Percentiles rank a stretch among this genome's conserved stretches.
These are phyloP conservation scores for Pyrenochaeta sp. DNA, from an alignment of 2,329 filamentous ascomycete species.

Conservation along the genomic window DNA sequence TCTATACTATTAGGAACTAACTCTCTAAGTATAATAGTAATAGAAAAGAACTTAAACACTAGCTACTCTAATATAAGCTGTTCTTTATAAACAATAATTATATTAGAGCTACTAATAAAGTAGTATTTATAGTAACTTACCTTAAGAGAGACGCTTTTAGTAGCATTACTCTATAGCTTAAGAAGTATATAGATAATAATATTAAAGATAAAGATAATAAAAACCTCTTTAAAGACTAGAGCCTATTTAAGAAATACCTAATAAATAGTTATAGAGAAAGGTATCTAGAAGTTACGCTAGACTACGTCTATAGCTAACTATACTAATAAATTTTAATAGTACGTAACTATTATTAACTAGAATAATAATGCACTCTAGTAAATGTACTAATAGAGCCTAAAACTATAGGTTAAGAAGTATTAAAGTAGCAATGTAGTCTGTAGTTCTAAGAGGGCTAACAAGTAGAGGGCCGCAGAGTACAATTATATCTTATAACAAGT, in stretches of 20 bases:
- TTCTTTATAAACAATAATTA: background rate
- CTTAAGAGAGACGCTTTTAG: background rate
- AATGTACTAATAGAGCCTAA: conserved; percentile 1
- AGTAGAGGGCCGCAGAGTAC: too few relatives aligned
- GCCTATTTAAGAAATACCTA: too few relatives aligned
- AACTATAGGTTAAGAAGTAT: conserved; percentile 1
- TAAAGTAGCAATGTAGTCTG: too few relatives aligned
- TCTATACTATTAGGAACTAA: too few relatives aligned
- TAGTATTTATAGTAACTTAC: background rate
- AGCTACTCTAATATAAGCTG: background rate
- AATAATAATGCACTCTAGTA: background rate
- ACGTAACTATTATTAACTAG: conserved; percentile 1
- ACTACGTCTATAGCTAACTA: background rate
- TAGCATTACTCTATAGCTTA: background rate
- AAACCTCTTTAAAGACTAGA: background rate
- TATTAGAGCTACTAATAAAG: background rate
- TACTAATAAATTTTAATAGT: conserved; percentile 2
- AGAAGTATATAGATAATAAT: conserved; percentile 2
- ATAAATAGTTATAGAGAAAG: background rate
- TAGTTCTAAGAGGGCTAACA: too few relatives aligned
- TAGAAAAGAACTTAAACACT: background rate
- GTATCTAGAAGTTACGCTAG: background rate
- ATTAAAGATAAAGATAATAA: background rate
- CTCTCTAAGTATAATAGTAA: background rate
- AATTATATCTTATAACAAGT: too few relatives aligned